These are phyloP conservation scores for Phaeomoniella chlamydospora DNA, from an alignment of 2,329 filamentous ascomycete genomes.

Conservation along the genomic window DNA sequence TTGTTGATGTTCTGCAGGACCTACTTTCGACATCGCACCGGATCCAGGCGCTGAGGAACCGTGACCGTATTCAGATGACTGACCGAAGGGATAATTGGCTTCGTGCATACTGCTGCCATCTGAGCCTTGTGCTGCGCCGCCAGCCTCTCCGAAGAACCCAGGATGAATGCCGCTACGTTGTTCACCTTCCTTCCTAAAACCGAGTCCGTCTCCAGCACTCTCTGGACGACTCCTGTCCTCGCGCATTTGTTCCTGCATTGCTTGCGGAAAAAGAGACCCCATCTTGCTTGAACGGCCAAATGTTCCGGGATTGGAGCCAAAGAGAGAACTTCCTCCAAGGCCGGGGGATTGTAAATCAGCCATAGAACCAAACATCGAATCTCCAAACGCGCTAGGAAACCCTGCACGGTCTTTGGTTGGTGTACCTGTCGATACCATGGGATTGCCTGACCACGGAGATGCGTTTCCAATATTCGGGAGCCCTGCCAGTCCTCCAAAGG, in stretches of 20 bases:
- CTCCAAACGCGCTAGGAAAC: constrained; percentile 36
- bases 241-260: constrained; percentile 87
- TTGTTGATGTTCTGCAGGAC: not conserved
- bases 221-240: constrained; percentile 15
- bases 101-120: not conserved
- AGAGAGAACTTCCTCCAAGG: constrained; percentile 42
- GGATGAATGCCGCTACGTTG: not conserved
- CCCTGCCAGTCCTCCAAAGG: constrained; percentile 32
- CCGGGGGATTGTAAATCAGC: constrained; percentile 66
- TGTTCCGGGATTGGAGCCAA: constrained; percentile 8
- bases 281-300: constrained; percentile 60
- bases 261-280: constrained; percentile 70
- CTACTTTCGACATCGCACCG: constrained; percentile 17
- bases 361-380: constrained; percentile 57
- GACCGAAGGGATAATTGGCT: not conserved
- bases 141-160: not conserved
- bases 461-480: constrained; percentile 44
- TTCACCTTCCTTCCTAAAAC: constrained; percentile 2
- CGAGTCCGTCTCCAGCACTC: constrained; percentile 4
- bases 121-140: not conserved
- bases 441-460: constrained; percentile 43
- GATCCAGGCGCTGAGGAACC: not conserved
- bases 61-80: not conserved
- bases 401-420: constrained; percentile 45
- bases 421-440: constrained; percentile 46